phyloP scores from a whole-genome alignment of 192 early-diverging fungal species.

The Mortierella claussenii region DNA sequence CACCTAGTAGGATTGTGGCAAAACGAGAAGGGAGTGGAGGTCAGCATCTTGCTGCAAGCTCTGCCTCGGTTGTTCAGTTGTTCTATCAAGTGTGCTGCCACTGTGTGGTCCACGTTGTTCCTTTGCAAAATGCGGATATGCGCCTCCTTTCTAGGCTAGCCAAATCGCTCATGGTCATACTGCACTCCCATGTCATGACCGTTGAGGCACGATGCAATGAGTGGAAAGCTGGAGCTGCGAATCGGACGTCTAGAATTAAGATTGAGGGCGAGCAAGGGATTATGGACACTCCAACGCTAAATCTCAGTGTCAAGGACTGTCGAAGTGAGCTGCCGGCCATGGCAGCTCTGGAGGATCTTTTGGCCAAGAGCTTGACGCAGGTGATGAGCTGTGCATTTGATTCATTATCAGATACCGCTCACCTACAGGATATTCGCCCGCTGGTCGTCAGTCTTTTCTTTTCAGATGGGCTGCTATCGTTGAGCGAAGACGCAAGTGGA shows the following conservation, averaged over 20 bases:
- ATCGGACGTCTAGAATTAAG: conserved; percentile 1
- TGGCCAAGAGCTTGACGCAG: conserved; percentile 15
- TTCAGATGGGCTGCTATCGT: conserved; percentile 8
- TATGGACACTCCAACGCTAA: not conserved
- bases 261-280: not conserved
- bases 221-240: not conserved
- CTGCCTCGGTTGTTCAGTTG: conserved; percentile 11
- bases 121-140: not conserved
- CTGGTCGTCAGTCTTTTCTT: conserved; percentile 14
- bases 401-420: not conserved
- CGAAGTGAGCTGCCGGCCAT: conserved; percentile 20
- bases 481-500: conserved; percentile 28
- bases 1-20: conserved; percentile 1
- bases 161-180: conserved; percentile 6
- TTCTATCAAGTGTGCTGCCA: conserved; percentile 40
- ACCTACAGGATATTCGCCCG: not conserved
- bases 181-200: conserved; percentile 33
- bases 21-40: conserved; percentile 1
- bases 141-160: conserved; percentile 3
- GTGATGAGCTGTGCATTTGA: conserved; percentile 5
- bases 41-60: not conserved
- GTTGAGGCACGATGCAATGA: conserved; percentile 26
- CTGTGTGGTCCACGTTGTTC: conserved; percentile 13
- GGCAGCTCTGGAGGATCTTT: conserved; percentile 10
- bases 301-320: conserved; percentile 12